Evolutionary conservation across 2,329 filamentous ascomycete species (phyloP), one percentile per base, ranked within the genome.

Genomic region (Amylocarpus encephaloides): DNA sequence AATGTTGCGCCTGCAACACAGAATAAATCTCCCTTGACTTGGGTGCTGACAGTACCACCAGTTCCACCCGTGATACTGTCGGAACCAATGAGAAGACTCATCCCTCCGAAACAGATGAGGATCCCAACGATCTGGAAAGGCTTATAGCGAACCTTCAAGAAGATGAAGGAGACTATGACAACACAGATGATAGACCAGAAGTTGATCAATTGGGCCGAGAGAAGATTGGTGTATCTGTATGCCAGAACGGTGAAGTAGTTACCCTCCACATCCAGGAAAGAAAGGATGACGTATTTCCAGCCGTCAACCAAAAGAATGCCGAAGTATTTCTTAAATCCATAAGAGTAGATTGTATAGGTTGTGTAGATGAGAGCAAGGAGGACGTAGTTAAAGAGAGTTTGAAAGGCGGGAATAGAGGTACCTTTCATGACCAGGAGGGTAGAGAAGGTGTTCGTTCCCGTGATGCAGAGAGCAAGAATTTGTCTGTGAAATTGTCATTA

Each of bases 101-200:
- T 92, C 56, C 93, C 93, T 58, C 88, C 91, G 67, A 91, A 90
- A 74, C 88, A 93, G 68, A 97, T 74, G 43, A 96, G 64, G 67
- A 98, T 97, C 49, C 93, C 93, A 30, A 80, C 60, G 62, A 95
- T 81, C 73, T 97, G 93, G 51, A 87, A 82, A 66, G 80, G 73
- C 71, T 90, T 88, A 77, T 98, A 98, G 62, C 93, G 87, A 40
- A 98, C 93, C 59, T 77, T 79, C 51, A 98, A 80, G 61, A 96
- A 75, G 56, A 83, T 59, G 71, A 95, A 91, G 26, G 89, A 95
- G 58, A 96, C 72, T 54, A 86, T 66, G 16, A 97, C 89, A 18
- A 98, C 93, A 55, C 92, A 83, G 45, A 95, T 88, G 59, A 98
- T 97, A 61, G 91, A 88, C 92, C 92, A 97, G 73, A 97, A 97